These are phyloP conservation scores for Dactylellina cionopaga DNA, from an alignment of 2,329 filamentous ascomycete species.

Conservation along the genomic window DNA sequence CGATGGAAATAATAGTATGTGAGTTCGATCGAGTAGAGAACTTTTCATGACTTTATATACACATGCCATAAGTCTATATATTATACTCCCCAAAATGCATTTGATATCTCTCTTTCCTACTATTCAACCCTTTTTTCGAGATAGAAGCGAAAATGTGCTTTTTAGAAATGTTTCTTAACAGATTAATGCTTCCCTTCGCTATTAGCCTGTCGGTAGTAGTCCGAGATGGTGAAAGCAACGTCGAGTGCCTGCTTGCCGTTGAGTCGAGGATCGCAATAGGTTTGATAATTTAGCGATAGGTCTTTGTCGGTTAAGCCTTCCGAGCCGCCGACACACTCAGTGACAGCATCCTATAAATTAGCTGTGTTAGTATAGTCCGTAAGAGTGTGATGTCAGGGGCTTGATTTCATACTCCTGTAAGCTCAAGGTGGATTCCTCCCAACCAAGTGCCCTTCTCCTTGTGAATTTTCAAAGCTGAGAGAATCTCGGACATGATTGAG, in stretches of 20 bases:
- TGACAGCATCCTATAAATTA: conserved; percentile 76
- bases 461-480: conserved; percentile 84
- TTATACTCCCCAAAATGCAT: neutral
- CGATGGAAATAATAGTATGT: neutral
- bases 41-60: conserved; percentile 1
- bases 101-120: neutral
- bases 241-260: conserved; percentile 99
- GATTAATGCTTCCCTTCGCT: neutral
- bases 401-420: conserved; percentile 71
- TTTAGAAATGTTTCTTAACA: neutral
- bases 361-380: neutral
- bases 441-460: conserved; percentile 84
- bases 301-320: conserved; percentile 88
- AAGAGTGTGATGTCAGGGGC: neutral
- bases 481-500: conserved; percentile 87
- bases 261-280: conserved; percentile 91
- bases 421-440: conserved; percentile 91
- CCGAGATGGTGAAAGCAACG: conserved; percentile 90
- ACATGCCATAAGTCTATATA: neutral
- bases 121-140: too few relatives aligned
- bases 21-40: neutral
- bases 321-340: conserved; percentile 92
- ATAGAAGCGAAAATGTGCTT: neutral
- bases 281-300: conserved; percentile 88
- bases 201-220: conserved; percentile 71